Evolutionary conservation across 441 rosid genomes (phyloP), one percentile per base, ranked within the genome.

Genomic region (Daphne laureola): DNA sequence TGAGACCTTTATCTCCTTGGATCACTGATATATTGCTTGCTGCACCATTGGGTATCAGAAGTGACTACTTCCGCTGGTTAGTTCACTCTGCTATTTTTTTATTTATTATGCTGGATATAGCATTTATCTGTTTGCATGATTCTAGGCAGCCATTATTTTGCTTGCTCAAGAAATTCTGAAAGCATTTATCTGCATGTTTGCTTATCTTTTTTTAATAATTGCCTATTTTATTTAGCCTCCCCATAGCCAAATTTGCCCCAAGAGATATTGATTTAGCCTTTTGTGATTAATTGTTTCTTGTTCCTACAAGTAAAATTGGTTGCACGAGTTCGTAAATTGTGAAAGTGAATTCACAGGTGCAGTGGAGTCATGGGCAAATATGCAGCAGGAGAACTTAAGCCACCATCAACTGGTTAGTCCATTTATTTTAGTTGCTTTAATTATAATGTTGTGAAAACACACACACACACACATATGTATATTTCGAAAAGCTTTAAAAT

Each of bases 311-410:
- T 31, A 31, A 31, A 31, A 4, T 31, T 31, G 38, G 38, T 31
- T 31, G 8, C 11, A 31, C 2, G 38, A 31, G 38, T 31, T 31
- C 11, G 11, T 31, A 31, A 9, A 12, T 27, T 26, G 14, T 35
- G 44, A 26, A 46, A 11, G 31, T 53, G 40, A 38, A 5, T 57
- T 59, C 46, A 70, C 78, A 93, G 98, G 98, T 90, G 99, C 63
- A 89, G 99, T 73, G 99, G 99, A 56, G 97, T 93, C 6, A 87
- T 90, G 99, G 99, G 99, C 44, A 90, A 82, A 76, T 93, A 93
- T 69, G 90, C 96, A 47, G 95, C 87, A 46, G 96, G 99, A 66
- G 99, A 93, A 72, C 99, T 93, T 61, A 93, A 82, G 87, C 99
- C 99, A 14, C 99, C 99, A 50, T 72, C 77, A 46, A 79, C 86